Evolutionary conservation across 768 basidiomycete genomes (phyloP).

Genomic region (Boletus huronensis): DNA sequence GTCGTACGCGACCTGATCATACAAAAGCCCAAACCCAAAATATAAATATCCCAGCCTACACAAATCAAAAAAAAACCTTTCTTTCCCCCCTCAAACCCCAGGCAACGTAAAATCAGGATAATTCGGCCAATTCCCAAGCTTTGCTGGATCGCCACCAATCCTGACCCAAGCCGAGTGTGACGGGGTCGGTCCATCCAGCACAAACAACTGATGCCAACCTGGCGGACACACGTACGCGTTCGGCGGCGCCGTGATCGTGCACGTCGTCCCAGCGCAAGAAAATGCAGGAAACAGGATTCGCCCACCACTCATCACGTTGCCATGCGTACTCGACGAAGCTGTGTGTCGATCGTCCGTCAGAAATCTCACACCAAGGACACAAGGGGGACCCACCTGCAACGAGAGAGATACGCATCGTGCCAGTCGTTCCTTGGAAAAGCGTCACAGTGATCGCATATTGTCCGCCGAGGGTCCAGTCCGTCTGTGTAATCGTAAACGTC

Average conservation of each 20-base stretch:
- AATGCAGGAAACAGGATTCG: constrained; percentile 73
- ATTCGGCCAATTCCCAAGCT: constrained; percentile 71
- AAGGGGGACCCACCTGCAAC: constrained; percentile 48
- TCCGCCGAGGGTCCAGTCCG: constrained; percentile 62
- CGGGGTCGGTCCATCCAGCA: constrained; percentile 77
- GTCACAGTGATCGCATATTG: constrained; percentile 50
- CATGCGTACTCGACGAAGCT: constrained; percentile 76
- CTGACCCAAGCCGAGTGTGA: constrained; percentile 72
- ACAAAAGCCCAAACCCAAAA: background rate
- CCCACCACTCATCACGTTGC: constrained; percentile 67
- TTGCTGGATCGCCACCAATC: constrained; percentile 71
- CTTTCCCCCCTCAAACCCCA: background rate
- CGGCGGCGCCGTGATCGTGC: constrained; percentile 77
- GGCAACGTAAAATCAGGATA: constrained; percentile 61
- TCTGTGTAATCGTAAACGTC: constrained; percentile 49
- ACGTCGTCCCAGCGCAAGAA: constrained; percentile 61
- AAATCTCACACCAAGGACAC: background rate
- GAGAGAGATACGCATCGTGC: constrained; percentile 57
- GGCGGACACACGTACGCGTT: constrained; percentile 66
- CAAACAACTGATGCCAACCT: constrained; percentile 72
- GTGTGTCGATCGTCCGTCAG: background rate
- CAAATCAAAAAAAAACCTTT: background rate
- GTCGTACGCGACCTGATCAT: background rate
- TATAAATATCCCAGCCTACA: background rate
- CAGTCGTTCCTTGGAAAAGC: constrained; percentile 39